phyloP scores from a whole-genome alignment of 495 filamentous ascomycete species.

The Penicillium mononematosum region DNA sequence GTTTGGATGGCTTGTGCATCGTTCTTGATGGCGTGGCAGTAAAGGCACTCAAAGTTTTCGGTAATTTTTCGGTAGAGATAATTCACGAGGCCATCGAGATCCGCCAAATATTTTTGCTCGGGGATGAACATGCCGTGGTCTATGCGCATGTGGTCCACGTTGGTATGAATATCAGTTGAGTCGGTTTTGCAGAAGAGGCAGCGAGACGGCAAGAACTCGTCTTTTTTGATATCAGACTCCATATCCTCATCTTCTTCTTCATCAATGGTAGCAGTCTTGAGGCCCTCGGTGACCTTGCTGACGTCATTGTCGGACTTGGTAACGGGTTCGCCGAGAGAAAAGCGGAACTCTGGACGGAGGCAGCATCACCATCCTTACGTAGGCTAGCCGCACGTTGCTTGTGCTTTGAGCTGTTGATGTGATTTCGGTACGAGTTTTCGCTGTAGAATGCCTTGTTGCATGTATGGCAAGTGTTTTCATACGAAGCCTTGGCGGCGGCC shows the following conservation, averaged over 20 bases:
- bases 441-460: constrained; percentile 95
- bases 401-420: constrained; percentile 89
- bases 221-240: constrained; percentile 31
- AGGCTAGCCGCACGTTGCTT: constrained; percentile 60
- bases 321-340: constrained; percentile 87
- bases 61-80: constrained; percentile 73
- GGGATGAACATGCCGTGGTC: constrained; percentile 96
- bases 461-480: constrained; percentile 74
- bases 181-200: constrained; percentile 91
- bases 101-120: constrained; percentile 74
- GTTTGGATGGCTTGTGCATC: constrained; percentile 76
- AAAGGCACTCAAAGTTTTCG: constrained; percentile 76
- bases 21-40: constrained; percentile 75
- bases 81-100: constrained; percentile 77
- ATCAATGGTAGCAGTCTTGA: constrained; percentile 70
- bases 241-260: constrained; percentile 47
- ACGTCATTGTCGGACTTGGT: constrained; percentile 63
- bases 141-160: constrained; percentile 84
- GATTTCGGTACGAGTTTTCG: constrained; percentile 92
- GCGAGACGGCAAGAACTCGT: constrained; percentile 52
- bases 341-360: constrained; percentile 85
- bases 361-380: constrained; percentile 53
- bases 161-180: constrained; percentile 68
- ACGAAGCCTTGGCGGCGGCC: constrained; percentile 84
- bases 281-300: constrained; percentile 72